Evolutionary conservation across 2,329 filamentous ascomycete species (phyloP).

Genomic region (Dissoconium aciculare): DNA sequence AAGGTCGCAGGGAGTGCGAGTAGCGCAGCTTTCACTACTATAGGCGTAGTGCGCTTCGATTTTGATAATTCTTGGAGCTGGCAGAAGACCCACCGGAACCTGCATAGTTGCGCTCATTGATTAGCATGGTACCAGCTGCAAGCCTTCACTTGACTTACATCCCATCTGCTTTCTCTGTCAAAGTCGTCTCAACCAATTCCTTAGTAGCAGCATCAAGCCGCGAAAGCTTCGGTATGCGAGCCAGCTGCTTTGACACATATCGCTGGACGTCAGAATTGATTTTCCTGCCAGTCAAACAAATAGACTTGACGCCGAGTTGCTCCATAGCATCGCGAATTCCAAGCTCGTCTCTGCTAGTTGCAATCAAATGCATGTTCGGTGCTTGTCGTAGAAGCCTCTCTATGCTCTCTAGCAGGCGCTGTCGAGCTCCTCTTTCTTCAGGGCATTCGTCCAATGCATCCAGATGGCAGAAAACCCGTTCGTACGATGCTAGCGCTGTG

Average conservation of each 20-base stretch:
- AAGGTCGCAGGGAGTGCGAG: slow-evolving; percentile 12
- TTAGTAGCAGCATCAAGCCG: slow-evolving; percentile 4
- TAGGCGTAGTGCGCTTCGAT: slow-evolving; percentile 10
- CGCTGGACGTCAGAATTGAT: slow-evolving; percentile 10
- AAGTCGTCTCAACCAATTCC: slow-evolving; percentile 7
- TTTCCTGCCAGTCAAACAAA: slow-evolving; percentile 2
- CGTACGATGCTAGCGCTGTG: slow-evolving; percentile 6
- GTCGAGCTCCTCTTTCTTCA: slow-evolving; percentile 6
- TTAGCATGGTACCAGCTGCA: background rate
- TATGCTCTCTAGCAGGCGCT: slow-evolving; percentile 7
- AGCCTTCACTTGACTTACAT: slow-evolving; percentile 8
- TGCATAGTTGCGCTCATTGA: slow-evolving; percentile 3
- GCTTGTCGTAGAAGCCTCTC: slow-evolving; percentile 5
- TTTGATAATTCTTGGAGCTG: slow-evolving; percentile 16
- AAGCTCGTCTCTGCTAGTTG: slow-evolving; percentile 10
- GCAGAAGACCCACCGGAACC: slow-evolving; percentile 19
- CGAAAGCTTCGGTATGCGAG: slow-evolving; percentile 2
- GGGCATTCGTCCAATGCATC: slow-evolving; percentile 24
- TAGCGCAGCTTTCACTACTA: slow-evolving; percentile 8
- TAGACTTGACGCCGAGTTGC: slow-evolving; percentile 1
- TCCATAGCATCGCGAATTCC: slow-evolving; percentile 8
- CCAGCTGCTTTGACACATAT: slow-evolving; percentile 8
- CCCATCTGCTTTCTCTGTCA: slow-evolving; percentile 9
- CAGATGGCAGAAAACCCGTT: slow-evolving; percentile 19
- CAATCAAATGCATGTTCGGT: slow-evolving; percentile 8